phyloP scores from a whole-genome alignment of 139 green algal genomes.

The Chlorella sorokiniana region DNA sequence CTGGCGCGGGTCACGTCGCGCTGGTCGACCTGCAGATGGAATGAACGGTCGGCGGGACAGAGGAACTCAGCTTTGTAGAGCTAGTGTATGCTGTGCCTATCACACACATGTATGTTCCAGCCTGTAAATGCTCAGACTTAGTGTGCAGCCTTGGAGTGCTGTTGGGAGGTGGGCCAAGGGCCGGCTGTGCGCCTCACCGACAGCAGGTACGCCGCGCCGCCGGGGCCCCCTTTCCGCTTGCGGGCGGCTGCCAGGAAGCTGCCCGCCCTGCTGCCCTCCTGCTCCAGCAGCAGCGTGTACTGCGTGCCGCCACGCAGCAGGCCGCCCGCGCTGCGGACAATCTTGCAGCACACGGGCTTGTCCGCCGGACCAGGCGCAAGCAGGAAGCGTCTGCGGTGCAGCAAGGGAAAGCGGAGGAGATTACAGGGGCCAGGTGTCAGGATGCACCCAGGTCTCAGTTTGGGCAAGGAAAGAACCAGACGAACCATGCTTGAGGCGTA shows the following conservation, averaged over 20 bases:
- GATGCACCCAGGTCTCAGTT: background rate
- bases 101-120: too few relatives aligned
- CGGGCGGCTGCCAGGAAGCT: constrained; percentile 84
- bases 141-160: background rate
- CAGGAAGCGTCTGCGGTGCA: constrained; percentile 28
- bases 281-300: constrained; percentile 73
- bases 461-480: background rate
- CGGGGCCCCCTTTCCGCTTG: constrained; percentile 84
- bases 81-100: too few relatives aligned
- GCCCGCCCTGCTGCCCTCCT: constrained; percentile 42
- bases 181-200: constrained; percentile 48
- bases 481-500: background rate
- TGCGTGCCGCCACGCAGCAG: constrained; percentile 15
- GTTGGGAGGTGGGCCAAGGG: background rate
- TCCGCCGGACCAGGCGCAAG: constrained; percentile 33
- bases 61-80: background rate
- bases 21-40: constrained; percentile 20
- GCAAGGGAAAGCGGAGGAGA: background rate
- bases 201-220: constrained; percentile 85
- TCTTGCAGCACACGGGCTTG: constrained; percentile 76
- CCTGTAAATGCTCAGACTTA: too few relatives aligned
- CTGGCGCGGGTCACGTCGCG: constrained; percentile 11
- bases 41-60: background rate
- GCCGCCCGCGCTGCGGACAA: constrained; percentile 69
- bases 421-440: background rate